Evolutionary conservation across 257 asterid species (phyloP).

Genomic region (Solanum chilense): DNA sequence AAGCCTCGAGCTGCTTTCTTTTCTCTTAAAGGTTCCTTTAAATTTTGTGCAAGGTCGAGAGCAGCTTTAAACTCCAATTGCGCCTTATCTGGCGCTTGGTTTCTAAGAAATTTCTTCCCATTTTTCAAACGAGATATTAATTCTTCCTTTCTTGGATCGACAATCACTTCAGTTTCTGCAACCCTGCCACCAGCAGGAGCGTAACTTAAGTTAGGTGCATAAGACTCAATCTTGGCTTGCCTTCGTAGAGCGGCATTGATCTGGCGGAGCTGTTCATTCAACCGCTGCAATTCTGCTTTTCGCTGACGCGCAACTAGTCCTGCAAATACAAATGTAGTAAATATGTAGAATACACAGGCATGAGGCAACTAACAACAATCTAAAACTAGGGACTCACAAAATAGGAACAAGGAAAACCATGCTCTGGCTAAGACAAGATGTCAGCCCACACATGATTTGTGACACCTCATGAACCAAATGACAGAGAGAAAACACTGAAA

Average conservation of each 20-base stretch:
- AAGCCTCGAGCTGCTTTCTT: slow-evolving; percentile 98
- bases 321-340: slow-evolving; percentile 8
- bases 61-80: slow-evolving; percentile 74
- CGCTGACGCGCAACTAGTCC: slow-evolving; percentile 96
- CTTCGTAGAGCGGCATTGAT: slow-evolving; percentile 85
- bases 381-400: not conserved
- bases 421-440: not conserved
- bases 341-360: not conserved
- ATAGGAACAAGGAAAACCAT: not conserved
- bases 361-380: not conserved
- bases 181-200: slow-evolving; percentile 78
- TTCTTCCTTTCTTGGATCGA: slow-evolving; percentile 79
- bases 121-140: slow-evolving; percentile 60
- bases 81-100: slow-evolving; percentile 80
- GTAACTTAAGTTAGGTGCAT: slow-evolving; percentile 91
- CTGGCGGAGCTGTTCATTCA: slow-evolving; percentile 94
- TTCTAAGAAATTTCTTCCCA: slow-evolving; percentile 77
- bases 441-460: not conserved
- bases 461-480: not conserved
- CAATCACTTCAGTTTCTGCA: slow-evolving; percentile 71
- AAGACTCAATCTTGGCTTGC: slow-evolving; percentile 96
- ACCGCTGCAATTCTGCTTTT: slow-evolving; percentile 68
- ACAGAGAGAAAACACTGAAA: not conserved
- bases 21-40: slow-evolving; percentile 76
- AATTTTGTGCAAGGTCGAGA: slow-evolving; percentile 71